Conservation (phyloP, 1,284 basidiomycete species). For the Marasmius sp. region DNA sequence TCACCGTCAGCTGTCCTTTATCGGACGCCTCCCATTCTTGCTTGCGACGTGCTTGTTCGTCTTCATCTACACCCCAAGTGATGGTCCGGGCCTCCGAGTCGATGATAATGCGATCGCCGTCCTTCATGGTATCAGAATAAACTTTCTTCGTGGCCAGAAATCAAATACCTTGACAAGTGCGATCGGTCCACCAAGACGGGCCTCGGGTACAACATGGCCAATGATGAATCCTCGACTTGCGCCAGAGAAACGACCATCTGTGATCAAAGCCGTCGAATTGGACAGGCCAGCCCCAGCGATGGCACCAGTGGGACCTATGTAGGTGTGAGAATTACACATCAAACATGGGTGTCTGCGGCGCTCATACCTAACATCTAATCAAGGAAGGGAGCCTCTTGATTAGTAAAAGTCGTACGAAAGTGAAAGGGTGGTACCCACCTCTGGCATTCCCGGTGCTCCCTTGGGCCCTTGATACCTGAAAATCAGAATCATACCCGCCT, state of each 20-base stretch:
- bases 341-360: background rate
- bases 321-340: conserved; percentile 10
- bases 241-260: conserved; percentile 93
- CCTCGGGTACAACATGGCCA: conserved; percentile 92
- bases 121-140: conserved; percentile 37
- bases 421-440: conserved; percentile 40
- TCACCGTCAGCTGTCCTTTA: conserved; percentile 68
- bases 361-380: conserved; percentile 47
- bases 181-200: conserved; percentile 92
- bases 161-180: conserved; percentile 63
- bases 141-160: background rate
- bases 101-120: conserved; percentile 87
- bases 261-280: conserved; percentile 89
- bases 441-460: conserved; percentile 97
- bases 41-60: conserved; percentile 72
- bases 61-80: conserved; percentile 79
- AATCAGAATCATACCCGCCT: conserved; percentile 82
- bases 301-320: conserved; percentile 78
- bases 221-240: conserved; percentile 53
- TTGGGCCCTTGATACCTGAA: conserved; percentile 84
- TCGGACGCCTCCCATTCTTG: conserved; percentile 71
- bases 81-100: conserved; percentile 81
- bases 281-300: conserved; percentile 93
- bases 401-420: background rate
- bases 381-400: background rate